Conservation (phyloP, 305 asterid genomes). For the Lippia alba region DNA sequence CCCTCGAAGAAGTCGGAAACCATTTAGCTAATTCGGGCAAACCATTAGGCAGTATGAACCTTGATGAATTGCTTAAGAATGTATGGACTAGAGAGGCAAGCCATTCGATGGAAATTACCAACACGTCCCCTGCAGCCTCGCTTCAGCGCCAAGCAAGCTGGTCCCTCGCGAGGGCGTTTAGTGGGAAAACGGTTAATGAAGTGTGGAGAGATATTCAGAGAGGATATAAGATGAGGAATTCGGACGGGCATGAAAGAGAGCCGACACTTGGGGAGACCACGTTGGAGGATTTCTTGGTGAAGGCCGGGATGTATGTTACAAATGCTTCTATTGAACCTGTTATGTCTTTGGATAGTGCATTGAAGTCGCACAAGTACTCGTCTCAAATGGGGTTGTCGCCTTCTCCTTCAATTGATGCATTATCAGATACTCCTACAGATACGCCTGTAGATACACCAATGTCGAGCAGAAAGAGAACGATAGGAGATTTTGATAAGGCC, state of each 20-base stretch:
- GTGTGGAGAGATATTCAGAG: slow-evolving; percentile 74
- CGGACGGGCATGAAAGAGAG: slow-evolving; percentile 45
- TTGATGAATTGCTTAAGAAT: slow-evolving; percentile 71
- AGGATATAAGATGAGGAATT: slow-evolving; percentile 52
- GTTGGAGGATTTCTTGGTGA: slow-evolving; percentile 79
- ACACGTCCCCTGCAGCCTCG: slow-evolving; percentile 52
- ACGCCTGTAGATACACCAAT: slow-evolving; percentile 36
- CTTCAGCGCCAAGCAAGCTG: slow-evolving; percentile 75
- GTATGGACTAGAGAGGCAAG: slow-evolving; percentile 57
- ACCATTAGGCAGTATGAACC: slow-evolving; percentile 70
- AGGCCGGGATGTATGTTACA: slow-evolving; percentile 68
- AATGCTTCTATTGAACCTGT: slow-evolving; percentile 59
- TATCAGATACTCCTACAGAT: slow-evolving; percentile 60
- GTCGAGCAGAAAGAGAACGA: slow-evolving; percentile 62
- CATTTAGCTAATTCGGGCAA: slow-evolving; percentile 64
- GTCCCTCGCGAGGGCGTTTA: slow-evolving; percentile 61
- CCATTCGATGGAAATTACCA: slow-evolving; percentile 37
- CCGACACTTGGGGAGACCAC: slow-evolving; percentile 77
- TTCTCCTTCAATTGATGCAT: slow-evolving; percentile 63
- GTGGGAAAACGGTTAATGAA: slow-evolving; percentile 65
- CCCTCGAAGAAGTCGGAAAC: slow-evolving; percentile 61
- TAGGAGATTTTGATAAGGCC: slow-evolving; percentile 67
- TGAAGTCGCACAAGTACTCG: slow-evolving; percentile 47
- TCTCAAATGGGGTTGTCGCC: slow-evolving; percentile 61
- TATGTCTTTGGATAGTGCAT: slow-evolving; percentile 65